Evolutionary conservation across 2,329 filamentous ascomycete genomes (phyloP).

Genomic region (Neofusicoccum laricinum): DNA sequence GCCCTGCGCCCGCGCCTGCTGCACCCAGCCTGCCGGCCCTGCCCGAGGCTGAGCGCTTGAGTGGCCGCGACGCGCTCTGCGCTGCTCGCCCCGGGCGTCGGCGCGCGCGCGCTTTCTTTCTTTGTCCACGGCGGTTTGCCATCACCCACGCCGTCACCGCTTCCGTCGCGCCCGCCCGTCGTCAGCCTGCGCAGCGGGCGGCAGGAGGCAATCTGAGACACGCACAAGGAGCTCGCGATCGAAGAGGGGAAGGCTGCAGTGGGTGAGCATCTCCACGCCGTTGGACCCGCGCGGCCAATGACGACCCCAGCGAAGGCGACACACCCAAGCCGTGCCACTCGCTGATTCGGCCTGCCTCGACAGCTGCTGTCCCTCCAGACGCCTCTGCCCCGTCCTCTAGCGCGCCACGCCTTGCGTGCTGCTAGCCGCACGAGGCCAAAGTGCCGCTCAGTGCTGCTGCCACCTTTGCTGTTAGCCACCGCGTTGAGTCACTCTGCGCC

Average conservation of each 20-base stretch:
- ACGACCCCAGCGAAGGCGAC: conserved; percentile 3
- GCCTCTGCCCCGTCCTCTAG: neutral
- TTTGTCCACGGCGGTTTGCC: neutral
- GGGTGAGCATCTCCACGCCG: conserved; percentile 17
- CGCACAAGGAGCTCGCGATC: conserved; percentile 7
- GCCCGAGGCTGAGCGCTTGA: neutral
- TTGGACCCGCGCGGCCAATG: conserved; percentile 19
- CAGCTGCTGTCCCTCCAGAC: conserved; percentile 10
- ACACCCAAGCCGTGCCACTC: conserved; percentile 18
- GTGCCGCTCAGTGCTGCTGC: neutral
- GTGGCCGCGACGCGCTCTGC: neutral
- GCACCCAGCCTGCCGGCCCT: neutral
- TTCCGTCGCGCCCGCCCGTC: neutral
- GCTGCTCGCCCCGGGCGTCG: neutral
- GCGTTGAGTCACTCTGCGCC: conserved; percentile 1
- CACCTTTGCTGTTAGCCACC: neutral
- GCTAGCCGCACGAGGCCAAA: conserved; percentile 17
- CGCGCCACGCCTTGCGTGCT: conserved; percentile 12
- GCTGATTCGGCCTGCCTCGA: conserved; percentile 17
- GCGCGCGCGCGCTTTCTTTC: neutral
- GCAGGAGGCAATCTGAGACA: conserved; percentile 4
- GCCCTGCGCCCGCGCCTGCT: neutral
- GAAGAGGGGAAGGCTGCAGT: conserved; percentile 12
- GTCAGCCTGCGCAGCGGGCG: conserved; percentile 10
- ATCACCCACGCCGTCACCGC: conserved; percentile 1